phyloP scores from a whole-genome alignment of 495 filamentous ascomycete genomes.

The Daldinia grandis region DNA sequence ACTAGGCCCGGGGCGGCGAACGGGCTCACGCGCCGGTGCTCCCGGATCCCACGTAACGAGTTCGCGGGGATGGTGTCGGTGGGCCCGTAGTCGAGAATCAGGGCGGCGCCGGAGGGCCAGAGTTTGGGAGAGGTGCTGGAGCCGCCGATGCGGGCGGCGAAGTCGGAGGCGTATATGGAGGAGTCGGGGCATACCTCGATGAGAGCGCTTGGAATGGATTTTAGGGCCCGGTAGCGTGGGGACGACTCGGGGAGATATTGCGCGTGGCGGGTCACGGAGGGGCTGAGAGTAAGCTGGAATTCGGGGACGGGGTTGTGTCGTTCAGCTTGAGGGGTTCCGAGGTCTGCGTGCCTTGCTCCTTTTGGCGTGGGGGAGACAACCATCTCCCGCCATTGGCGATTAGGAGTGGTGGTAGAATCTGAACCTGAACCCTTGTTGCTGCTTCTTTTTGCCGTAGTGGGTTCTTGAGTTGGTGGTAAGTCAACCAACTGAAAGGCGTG shows the following conservation, averaged over 20 bases:
- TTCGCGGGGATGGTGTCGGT: conserved; percentile 78
- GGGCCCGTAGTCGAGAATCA: conserved; percentile 95
- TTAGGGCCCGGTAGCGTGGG: conserved; percentile 78
- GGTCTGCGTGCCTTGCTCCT: conserved; percentile 53
- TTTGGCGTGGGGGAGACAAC: conserved; percentile 76
- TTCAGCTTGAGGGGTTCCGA: conserved; percentile 61
- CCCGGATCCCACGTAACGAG: conserved; percentile 84
- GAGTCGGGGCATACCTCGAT: conserved; percentile 93
- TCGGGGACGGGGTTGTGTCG: conserved; percentile 68
- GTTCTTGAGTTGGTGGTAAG: conserved; percentile 58
- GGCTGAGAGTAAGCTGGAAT: conserved; percentile 83
- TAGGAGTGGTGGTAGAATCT: conserved; percentile 54
- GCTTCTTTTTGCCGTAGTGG: conserved; percentile 48
- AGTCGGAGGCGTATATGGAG: conserved; percentile 76
- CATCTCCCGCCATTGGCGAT: conserved; percentile 85
- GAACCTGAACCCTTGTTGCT: conserved; percentile 49
- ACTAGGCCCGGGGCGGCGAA: conserved; percentile 80
- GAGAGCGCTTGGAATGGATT: conserved; percentile 63
- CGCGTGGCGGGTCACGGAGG: conserved; percentile 78
- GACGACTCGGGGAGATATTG: conserved; percentile 87
- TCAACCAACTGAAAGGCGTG: conserved; percentile 83
- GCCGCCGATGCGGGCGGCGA: conserved; percentile 84
- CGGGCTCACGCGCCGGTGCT: conserved; percentile 76
- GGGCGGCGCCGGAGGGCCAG: conserved; percentile 77
- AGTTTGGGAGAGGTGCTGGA: conserved; percentile 59